These are phyloP conservation scores for Zizania latifolia DNA, from an alignment of 176 grass and related monocot genomes.

Conservation along the genomic window DNA sequence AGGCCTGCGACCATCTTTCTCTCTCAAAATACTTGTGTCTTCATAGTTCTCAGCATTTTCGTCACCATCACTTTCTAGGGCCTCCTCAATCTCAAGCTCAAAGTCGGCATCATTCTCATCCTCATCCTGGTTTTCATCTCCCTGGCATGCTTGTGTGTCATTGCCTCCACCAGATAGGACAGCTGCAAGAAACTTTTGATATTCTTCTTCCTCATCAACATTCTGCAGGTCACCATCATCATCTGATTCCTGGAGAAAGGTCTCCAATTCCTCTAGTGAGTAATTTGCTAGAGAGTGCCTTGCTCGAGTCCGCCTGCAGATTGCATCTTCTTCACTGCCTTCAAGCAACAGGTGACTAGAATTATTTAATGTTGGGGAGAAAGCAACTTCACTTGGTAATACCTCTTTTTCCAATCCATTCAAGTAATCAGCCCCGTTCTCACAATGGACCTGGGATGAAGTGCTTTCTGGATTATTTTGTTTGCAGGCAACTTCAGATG, in stretches of 20 bases:
- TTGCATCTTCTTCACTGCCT: constrained; percentile 64
- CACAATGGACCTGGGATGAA: constrained; percentile 4
- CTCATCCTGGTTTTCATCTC: constrained; percentile 71
- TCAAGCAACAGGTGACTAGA: constrained; percentile 3
- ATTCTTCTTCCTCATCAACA: constrained; percentile 94
- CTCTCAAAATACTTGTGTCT: constrained; percentile 12
- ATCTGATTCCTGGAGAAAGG: constrained; percentile 93
- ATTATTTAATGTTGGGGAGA: constrained; percentile 15
- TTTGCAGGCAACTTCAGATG: neutral
- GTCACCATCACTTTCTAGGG: constrained; percentile 79
- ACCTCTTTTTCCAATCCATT: constrained; percentile 25
- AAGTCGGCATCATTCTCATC: constrained; percentile 97
- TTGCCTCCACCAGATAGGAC: constrained; percentile 53
- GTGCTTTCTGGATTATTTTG: constrained; percentile 14
- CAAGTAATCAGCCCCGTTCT: constrained; percentile 17
- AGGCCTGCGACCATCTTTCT: constrained; percentile 39
- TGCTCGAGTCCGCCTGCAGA: constrained; percentile 65
- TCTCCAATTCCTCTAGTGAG: constrained; percentile 81
- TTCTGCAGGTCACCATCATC: constrained; percentile 68
- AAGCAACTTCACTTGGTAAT: constrained; percentile 7
- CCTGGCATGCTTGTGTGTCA: constrained; percentile 43
- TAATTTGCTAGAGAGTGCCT: constrained; percentile 64
- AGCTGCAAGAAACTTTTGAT: constrained; percentile 86
- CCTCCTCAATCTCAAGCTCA: constrained; percentile 87
- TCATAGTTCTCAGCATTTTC: constrained; percentile 52